phyloP scores from a whole-genome alignment of 306 rosid genomes.

The Vigna trinervia region DNA sequence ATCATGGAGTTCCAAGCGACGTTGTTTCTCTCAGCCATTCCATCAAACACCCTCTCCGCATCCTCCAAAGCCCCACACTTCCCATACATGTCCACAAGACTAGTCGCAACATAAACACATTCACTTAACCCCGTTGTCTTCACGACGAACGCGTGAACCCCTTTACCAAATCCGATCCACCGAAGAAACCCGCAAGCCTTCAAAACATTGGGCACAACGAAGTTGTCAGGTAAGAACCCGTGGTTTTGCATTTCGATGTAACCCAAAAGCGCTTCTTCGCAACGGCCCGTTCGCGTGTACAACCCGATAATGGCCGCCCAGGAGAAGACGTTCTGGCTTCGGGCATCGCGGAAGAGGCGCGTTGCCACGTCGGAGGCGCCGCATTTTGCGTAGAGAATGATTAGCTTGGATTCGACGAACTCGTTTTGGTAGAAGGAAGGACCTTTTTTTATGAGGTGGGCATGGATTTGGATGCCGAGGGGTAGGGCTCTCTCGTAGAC shows the following conservation, averaged over 20 bases:
- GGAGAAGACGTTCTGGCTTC: slow-evolving; percentile 64
- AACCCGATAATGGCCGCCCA: slow-evolving; percentile 84
- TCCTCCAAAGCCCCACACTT: slow-evolving; percentile 71
- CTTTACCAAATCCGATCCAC: slow-evolving; percentile 65
- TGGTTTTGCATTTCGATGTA: slow-evolving; percentile 60
- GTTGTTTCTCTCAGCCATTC: slow-evolving; percentile 58
- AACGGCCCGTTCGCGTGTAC: slow-evolving; percentile 60
- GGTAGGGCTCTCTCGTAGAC: slow-evolving; percentile 70
- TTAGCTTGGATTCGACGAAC: slow-evolving; percentile 67
- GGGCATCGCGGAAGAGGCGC: slow-evolving; percentile 53
- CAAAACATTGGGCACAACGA: slow-evolving; percentile 76
- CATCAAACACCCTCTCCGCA: slow-evolving; percentile 75
- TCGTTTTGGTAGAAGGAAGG: slow-evolving; percentile 48
- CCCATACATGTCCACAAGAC: slow-evolving; percentile 90
- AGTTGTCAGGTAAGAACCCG: slow-evolving; percentile 73
- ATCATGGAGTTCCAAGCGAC: slow-evolving; percentile 88
- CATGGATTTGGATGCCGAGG: slow-evolving; percentile 76
- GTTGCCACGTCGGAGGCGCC: slow-evolving; percentile 47
- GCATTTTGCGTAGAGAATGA: slow-evolving; percentile 81
- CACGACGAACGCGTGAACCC: slow-evolving; percentile 64
- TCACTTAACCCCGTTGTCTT: slow-evolving; percentile 58
- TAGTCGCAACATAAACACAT: slow-evolving; percentile 74
- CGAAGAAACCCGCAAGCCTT: slow-evolving; percentile 78
- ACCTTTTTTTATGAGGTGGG: slow-evolving; percentile 66
- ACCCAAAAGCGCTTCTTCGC: slow-evolving; percentile 59